These are phyloP conservation scores for Candida yuanshanica DNA, from an alignment of 805 yeast genomes.

Conservation along the genomic window DNA sequence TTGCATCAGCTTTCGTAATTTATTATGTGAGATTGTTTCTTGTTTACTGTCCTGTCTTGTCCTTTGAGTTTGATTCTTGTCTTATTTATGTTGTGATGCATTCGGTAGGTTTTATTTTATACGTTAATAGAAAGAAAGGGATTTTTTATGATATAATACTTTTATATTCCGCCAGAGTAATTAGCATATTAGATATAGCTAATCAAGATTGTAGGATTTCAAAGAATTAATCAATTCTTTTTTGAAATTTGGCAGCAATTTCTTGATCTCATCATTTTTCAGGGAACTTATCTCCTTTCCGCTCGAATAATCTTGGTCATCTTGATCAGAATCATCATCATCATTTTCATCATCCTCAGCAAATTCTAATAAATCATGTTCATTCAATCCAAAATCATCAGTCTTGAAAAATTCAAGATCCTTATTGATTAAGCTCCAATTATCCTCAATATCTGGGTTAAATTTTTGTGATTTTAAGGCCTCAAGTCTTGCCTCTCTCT, in stretches of 20 bases:
- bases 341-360: constrained; percentile 19
- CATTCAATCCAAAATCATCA: constrained; percentile 43
- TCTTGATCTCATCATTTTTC: constrained; percentile 4
- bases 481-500: constrained; percentile 21
- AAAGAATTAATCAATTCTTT: background rate
- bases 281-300: background rate
- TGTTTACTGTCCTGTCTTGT: too few species aligned
- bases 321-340: constrained; percentile 5
- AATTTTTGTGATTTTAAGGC: constrained; percentile 16
- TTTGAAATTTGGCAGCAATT: constrained; percentile 1
- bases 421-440: constrained; percentile 39
- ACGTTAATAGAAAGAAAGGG: too few species aligned
- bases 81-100: too few species aligned
- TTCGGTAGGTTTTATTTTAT: too few species aligned
- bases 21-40: too few species aligned
- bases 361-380: constrained; percentile 41
- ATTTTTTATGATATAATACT: too few species aligned
- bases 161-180: too few species aligned
- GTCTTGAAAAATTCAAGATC: constrained; percentile 34
- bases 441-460: constrained; percentile 26
- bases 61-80: too few species aligned
- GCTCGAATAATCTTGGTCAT: constrained; percentile 1
- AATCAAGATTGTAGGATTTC: constrained; percentile 1
- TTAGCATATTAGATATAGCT: too few species aligned
- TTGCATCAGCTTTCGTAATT: too few species aligned